Conservation (phyloP, 768 basidiomycete genomes). For the Tulasnella sp. region DNA sequence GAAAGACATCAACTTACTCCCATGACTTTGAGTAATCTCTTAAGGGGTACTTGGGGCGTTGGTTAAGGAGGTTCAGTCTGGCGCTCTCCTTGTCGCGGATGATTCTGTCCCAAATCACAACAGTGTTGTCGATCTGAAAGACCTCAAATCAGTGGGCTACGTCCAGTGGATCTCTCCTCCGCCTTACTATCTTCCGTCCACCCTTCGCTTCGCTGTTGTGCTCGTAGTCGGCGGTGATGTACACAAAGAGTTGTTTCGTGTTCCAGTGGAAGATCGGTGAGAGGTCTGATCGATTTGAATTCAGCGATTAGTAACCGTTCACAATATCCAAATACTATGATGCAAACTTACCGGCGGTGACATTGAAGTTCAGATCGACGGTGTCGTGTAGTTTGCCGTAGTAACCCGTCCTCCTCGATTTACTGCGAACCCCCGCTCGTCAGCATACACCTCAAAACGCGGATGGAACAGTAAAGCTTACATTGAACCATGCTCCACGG, state of each 20-base stretch:
- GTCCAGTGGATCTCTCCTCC: neutral
- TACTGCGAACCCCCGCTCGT: neutral
- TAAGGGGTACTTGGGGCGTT: slow-evolving; percentile 75
- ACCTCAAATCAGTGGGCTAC: neutral
- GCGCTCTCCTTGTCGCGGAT: slow-evolving; percentile 71
- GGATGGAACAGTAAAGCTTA: neutral
- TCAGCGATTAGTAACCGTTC: slow-evolving; percentile 3
- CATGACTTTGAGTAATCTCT: slow-evolving; percentile 63
- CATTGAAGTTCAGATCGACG: slow-evolving; percentile 16
- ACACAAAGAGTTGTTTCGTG: slow-evolving; percentile 89
- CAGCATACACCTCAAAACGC: neutral
- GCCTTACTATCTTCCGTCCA: neutral
- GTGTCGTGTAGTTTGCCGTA: slow-evolving; percentile 3
- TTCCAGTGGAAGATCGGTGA: slow-evolving; percentile 86
- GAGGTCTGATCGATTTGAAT: slow-evolving; percentile 44
- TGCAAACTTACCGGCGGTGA: slow-evolving; percentile 14
- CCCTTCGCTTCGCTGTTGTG: slow-evolving; percentile 15
- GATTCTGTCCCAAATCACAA: slow-evolving; percentile 90
- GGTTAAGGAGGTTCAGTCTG: slow-evolving; percentile 39
- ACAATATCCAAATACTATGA: neutral
- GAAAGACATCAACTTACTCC: slow-evolving; percentile 42
- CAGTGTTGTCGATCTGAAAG: slow-evolving; percentile 52
- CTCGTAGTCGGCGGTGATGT: slow-evolving; percentile 75
- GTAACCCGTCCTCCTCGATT: neutral
- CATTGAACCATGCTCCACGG: neutral